phyloP scores from a whole-genome alignment of 345 rosid species.

The Citrus hindsii region DNA sequence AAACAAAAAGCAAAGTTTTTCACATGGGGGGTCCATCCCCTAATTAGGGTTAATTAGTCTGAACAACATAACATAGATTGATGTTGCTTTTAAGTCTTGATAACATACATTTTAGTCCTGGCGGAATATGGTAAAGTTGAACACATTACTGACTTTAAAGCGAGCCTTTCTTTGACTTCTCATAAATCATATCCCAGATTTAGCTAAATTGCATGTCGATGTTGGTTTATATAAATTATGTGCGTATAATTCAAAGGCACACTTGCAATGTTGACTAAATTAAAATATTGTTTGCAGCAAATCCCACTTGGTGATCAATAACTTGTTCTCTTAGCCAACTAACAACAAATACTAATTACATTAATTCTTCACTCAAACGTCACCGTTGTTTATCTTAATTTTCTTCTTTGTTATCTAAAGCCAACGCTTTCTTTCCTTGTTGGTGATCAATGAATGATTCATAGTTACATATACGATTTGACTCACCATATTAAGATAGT shows the following conservation, averaged over 20 bases:
- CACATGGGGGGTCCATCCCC: too few species aligned
- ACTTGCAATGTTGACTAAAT: neutral
- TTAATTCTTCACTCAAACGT: neutral
- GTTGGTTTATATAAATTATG: neutral
- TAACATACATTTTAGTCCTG: too few species aligned
- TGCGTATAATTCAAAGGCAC: neutral
- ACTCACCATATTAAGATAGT: neutral
- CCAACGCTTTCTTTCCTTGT: neutral
- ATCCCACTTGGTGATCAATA: neutral
- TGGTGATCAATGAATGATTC: conserved; percentile 6
- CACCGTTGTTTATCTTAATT: neutral
- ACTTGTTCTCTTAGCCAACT: neutral
- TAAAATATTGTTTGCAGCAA: neutral
- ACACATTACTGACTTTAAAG: conserved; percentile 22
- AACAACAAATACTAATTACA: neutral
- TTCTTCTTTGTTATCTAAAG: too few species aligned
- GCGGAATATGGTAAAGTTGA: neutral
- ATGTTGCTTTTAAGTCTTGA: neutral
- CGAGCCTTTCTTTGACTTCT: conserved; percentile 18
- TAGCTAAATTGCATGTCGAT: neutral
- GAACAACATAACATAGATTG: neutral
- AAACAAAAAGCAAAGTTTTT: neutral
- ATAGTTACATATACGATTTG: neutral
- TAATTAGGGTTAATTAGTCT: neutral
- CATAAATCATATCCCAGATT: neutral